phyloP scores from a whole-genome alignment of 2,329 filamentous ascomycete species.

The Pseudocercospora fijiensis region DNA sequence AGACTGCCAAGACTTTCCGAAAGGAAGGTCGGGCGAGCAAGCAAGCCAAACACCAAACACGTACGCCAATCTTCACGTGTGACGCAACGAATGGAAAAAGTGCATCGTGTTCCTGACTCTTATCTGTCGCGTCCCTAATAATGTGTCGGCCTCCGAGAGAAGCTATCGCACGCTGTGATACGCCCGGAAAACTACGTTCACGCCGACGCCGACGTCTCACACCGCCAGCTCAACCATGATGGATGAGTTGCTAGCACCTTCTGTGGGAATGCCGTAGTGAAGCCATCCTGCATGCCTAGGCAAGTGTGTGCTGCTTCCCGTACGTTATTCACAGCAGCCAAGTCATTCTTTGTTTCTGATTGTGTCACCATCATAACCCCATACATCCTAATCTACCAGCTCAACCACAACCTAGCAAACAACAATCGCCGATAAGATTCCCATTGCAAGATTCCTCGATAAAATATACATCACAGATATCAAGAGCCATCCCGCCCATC shows the following conservation, averaged over 20 bases:
- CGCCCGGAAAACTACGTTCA: background rate
- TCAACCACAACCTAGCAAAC: background rate
- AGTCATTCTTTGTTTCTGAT: background rate
- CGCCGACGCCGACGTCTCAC: background rate
- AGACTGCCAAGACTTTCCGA: background rate
- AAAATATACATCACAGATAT: background rate
- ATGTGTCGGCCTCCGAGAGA: background rate
- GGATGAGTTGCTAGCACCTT: background rate
- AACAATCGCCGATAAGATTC: background rate
- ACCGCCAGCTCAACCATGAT: background rate
- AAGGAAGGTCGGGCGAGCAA: background rate
- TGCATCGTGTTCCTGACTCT: background rate
- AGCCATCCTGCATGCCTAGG: background rate
- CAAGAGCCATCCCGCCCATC: background rate
- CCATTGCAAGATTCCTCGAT: background rate
- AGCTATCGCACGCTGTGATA: background rate
- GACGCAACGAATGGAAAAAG: background rate
- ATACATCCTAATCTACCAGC: background rate
- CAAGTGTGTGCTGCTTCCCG: slow-evolving; percentile 3
- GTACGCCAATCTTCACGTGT: background rate
- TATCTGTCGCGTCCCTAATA: background rate
- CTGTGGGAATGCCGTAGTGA: background rate
- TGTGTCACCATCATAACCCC: background rate
- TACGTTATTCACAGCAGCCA: background rate
- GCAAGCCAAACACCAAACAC: background rate